Percentiles rank a stretch among this genome's conserved stretches.
Evolutionary conservation across 139 green algal genomes (phyloP).

Genomic region (Micractinium conductrix): DNA sequence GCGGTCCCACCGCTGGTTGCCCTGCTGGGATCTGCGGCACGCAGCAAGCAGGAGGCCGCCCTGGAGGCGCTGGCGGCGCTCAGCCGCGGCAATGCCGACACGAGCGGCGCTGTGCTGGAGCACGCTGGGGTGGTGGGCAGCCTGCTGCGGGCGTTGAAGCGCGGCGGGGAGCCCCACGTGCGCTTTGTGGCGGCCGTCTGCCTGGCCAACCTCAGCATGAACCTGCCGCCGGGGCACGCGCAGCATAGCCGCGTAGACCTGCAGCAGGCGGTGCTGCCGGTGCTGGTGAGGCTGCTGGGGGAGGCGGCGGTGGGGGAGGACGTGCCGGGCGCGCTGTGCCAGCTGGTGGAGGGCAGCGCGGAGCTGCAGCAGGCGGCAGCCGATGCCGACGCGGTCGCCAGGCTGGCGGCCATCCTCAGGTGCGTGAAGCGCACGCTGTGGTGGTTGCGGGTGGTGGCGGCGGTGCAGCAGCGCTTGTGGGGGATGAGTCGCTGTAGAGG

Average conservation of each 20-base stretch:
- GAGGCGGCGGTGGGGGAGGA: slow-evolving; percentile 50
- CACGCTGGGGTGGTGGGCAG: neutral
- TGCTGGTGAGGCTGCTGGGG: slow-evolving; percentile 68
- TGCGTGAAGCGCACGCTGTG: neutral
- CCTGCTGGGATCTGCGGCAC: slow-evolving; percentile 37
- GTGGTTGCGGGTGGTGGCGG: too few relatives aligned
- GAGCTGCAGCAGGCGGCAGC: slow-evolving; percentile 48
- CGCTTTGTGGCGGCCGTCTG: slow-evolving; percentile 60
- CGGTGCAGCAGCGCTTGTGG: neutral
- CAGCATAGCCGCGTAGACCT: slow-evolving; percentile 18
- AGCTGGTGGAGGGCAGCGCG: slow-evolving; percentile 41
- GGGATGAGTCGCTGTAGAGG: neutral
- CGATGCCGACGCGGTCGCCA: slow-evolving; percentile 66
- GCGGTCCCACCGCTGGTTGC: slow-evolving; percentile 50
- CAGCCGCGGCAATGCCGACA: slow-evolving; percentile 47
- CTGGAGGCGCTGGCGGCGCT: slow-evolving; percentile 66
- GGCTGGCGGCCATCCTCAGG: slow-evolving; percentile 59
- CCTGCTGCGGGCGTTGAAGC: slow-evolving; percentile 50
- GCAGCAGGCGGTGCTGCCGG: slow-evolving; percentile 53
- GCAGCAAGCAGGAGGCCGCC: slow-evolving; percentile 48
- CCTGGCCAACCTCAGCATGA: slow-evolving; percentile 56
- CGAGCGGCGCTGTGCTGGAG: slow-evolving; percentile 39
- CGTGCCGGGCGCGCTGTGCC: slow-evolving; percentile 57
- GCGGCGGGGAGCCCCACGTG: slow-evolving; percentile 14
- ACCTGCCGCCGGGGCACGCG: neutral